Evolutionary conservation across 805 yeast species (phyloP), one percentile per base, ranked within the genome.

Genomic region (Saccharomycopsis fodiens): DNA sequence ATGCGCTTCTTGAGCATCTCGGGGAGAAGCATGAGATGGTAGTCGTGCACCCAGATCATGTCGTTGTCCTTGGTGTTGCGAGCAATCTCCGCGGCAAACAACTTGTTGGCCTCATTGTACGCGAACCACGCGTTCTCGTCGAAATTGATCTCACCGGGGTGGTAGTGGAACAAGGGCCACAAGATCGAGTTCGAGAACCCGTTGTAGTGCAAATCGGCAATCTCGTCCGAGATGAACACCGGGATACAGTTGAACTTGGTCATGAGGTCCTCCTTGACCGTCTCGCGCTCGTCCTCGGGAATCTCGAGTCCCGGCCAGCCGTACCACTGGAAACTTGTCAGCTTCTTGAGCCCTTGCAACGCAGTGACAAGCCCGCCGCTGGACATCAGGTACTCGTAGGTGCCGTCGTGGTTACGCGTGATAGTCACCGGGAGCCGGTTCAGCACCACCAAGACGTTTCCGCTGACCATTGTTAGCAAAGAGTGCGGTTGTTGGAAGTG

Each of bases 51-150:
- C 99, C 99, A 93, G 13, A 94, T 82, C 55, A 88, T 67, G 60
- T 93, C 99, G 47, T 84, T 80, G 52, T 87, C 95, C 25, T 78
- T 70, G 34, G 85, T 81, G 55, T 78, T 77, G 17, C 72, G 65
- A 8, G 85, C 78, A 48, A 93, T 79, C 35, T 74, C 82, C 32
- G 76, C 68, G 10, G 96, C 93, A 67, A 93, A 93, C 50, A 75
- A 68, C 47, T 80, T 67, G 60, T 93, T 93, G 4, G 97, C 97
- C 61, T 87, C 93, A 46, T 87, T 84, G 62, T 93, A 93, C 1
- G 97, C 97, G 44, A 89, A 89, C 98, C 98, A 93, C 1, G 97
- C 96, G 51, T 78, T 79, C 61, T 93, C 98, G 64, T 93, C 98
- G 59, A 93, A 93, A 61, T 86, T 89, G 84, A 94, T 93, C 63